These are phyloP conservation scores for Cucurbita maxima DNA, from an alignment of 306 rosid species.

Conservation along the genomic window DNA sequence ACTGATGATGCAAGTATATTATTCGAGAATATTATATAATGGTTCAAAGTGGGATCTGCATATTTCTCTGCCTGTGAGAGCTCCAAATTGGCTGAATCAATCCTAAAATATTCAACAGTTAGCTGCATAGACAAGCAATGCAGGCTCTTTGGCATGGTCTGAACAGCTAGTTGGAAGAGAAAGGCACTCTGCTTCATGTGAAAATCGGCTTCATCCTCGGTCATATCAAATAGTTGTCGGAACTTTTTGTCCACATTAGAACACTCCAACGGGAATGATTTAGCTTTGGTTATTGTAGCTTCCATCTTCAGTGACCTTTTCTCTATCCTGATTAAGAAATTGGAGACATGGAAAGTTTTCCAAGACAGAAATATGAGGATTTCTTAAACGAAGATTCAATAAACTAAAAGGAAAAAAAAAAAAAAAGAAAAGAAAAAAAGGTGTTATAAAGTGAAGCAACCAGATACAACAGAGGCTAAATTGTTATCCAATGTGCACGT, in stretches of 20 bases:
- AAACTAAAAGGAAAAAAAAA: neutral
- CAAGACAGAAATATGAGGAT: neutral
- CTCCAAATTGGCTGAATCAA: slow-evolving; percentile 27
- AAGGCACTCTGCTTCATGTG: slow-evolving; percentile 96
- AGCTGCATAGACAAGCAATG: slow-evolving; percentile 90
- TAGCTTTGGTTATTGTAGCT: slow-evolving; percentile 46
- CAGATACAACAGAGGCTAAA: neutral
- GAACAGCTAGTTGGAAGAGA: slow-evolving; percentile 87
- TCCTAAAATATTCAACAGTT: slow-evolving; percentile 81
- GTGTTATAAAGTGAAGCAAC: neutral
- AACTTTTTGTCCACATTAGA: slow-evolving; percentile 90
- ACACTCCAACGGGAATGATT: slow-evolving; percentile 63
- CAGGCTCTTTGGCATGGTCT: slow-evolving; percentile 89
- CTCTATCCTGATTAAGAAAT: slow-evolving; percentile 43
- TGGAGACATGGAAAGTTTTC: slow-evolving; percentile 8
- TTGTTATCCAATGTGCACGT: neutral
- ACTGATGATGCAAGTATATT: slow-evolving; percentile 84
- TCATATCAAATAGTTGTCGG: slow-evolving; percentile 81
- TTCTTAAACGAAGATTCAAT: neutral
- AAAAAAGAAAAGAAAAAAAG: too few relatives aligned
- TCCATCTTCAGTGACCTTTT: slow-evolving; percentile 52
- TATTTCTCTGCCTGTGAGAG: slow-evolving; percentile 37
- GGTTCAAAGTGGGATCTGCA: slow-evolving; percentile 51
- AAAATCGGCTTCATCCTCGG: slow-evolving; percentile 92
- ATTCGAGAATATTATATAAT: slow-evolving; percentile 68